A percentile compares a stretch with the other conserved stretches of the same genome.
Conservation (phyloP, 768 basidiomycete species). For the Phylloporus rhodoxanthus region DNA sequence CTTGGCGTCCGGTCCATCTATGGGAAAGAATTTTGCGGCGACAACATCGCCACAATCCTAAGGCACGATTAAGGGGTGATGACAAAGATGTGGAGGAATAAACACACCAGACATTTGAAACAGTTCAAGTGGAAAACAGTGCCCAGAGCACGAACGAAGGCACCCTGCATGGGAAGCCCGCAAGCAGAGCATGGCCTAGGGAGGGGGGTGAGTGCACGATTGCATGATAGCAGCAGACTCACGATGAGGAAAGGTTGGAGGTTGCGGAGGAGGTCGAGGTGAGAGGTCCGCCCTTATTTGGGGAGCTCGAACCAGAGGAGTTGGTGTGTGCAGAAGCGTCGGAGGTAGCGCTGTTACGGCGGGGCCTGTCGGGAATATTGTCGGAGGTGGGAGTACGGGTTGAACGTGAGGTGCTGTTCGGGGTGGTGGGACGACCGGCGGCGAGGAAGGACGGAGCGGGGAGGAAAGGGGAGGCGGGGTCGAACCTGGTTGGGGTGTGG, state of each 20-base stretch:
- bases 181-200: conserved; percentile 69
- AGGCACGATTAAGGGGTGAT: conserved; percentile 4
- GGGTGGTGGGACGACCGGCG: conserved; percentile 56
- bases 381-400: conserved; percentile 50
- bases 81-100: neutral
- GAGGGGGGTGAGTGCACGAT: conserved; percentile 2
- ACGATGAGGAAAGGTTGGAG: conserved; percentile 56
- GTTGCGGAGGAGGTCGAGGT: conserved; percentile 49
- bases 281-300: conserved; percentile 39
- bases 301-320: conserved; percentile 40
- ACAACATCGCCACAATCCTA: conserved; percentile 97
- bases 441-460: conserved; percentile 45
- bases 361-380: conserved; percentile 44
- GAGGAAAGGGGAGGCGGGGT: conserved; percentile 25
- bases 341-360: conserved; percentile 43
- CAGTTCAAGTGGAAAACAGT: conserved; percentile 96
- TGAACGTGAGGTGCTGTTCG: conserved; percentile 41
- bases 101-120: conserved; percentile 91
- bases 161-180: conserved; percentile 82
- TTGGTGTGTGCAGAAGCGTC: conserved; percentile 52
- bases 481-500: conserved; percentile 33
- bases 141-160: conserved; percentile 91
- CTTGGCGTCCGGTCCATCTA: conserved; percentile 84
- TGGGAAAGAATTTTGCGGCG: conserved; percentile 97
- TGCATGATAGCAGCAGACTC: conserved; percentile 30